Evolutionary conservation across 1,284 basidiomycete species (phyloP).

Genomic region (Xerocomus nothofagi): DNA sequence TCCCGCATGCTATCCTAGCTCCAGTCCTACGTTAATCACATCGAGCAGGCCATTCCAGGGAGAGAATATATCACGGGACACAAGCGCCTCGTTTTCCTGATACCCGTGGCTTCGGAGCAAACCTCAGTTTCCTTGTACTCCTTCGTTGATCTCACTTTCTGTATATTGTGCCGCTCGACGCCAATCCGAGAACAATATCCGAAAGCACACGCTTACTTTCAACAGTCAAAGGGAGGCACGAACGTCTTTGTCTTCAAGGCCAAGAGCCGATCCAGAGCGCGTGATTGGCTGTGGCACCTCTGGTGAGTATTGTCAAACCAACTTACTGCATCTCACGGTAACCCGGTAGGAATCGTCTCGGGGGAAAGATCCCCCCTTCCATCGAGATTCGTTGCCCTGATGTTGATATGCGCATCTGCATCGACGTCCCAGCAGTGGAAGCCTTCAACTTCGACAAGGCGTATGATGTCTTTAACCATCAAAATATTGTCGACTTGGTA

Average conservation of each 20-base stretch:
- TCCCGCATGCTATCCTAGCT: slow-evolving; percentile 8
- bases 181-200: slow-evolving; percentile 39
- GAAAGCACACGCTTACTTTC: slow-evolving; percentile 46
- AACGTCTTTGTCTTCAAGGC: slow-evolving; percentile 79
- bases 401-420: slow-evolving; percentile 41
- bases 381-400: slow-evolving; percentile 38
- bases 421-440: slow-evolving; percentile 29
- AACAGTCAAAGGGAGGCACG: slow-evolving; percentile 57
- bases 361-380: slow-evolving; percentile 45
- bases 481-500: slow-evolving; percentile 63
- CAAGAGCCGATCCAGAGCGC: slow-evolving; percentile 67
- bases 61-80: slow-evolving; percentile 64
- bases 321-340: slow-evolving; percentile 2
- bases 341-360: slow-evolving; percentile 58
- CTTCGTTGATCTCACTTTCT: slow-evolving; percentile 79
- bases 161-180: slow-evolving; percentile 65
- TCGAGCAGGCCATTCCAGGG: slow-evolving; percentile 53
- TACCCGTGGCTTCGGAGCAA: slow-evolving; percentile 58
- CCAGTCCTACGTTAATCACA: slow-evolving; percentile 5
- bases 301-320: slow-evolving; percentile 46
- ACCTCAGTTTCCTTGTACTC: slow-evolving; percentile 79
- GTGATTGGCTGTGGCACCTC: slow-evolving; percentile 83
- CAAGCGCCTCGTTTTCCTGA: slow-evolving; percentile 68
- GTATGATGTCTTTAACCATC: slow-evolving; percentile 52
- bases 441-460: slow-evolving; percentile 28